Evolutionary conservation across 2,329 filamentous ascomycete species (phyloP), one percentile per base, ranked within the genome.

Genomic region (Exutisphaerella laricina): DNA sequence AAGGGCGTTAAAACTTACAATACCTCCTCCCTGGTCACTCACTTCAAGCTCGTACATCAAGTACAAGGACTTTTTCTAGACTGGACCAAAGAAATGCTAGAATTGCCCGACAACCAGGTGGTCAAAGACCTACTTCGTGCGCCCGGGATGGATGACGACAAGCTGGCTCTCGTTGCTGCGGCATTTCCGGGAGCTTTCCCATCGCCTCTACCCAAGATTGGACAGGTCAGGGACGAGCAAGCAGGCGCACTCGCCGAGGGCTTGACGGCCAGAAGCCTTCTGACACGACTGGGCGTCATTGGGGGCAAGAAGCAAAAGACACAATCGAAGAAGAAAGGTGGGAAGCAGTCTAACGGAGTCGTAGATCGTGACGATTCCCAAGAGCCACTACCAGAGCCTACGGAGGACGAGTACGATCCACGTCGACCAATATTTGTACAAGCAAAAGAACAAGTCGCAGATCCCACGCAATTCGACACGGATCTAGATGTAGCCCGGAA

Each of bases 31-130:
- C 65, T 84, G 12, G 71, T 78, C 20, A 72, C 75, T 39, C 72
- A 85, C 43, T 74, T 77, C 48, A 75, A 73, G 43, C 74, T 81
- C 50, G 79, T 80, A 43, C 74, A 79, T 59, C 54, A 66, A 48
- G 46, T 60, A 46, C 37, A 59, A 9, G 30, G 56, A n/a, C 53
- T 58, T 8, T 55, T 55, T 12, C 48, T 67, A 21, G 73, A 81
- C 54, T 82, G 79, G 79, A 74, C 72, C 46, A 69, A 68, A 43
- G 71, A 80, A 45, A 80, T 82, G 77, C 71, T 83, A 39, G 71
- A 77, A 50, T 64, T 82, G 31, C 79, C 79, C 1, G 72, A 75
- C 49, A 63, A 67, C 21, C 63, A 68, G 14, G 62, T 70, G 41
- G 69, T 80, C 30, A 64, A 62, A 16, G 67, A 69, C 17, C 61